phyloP scores from a whole-genome alignment of 2,329 filamentous ascomycete species.

The Madurella fahalii region DNA sequence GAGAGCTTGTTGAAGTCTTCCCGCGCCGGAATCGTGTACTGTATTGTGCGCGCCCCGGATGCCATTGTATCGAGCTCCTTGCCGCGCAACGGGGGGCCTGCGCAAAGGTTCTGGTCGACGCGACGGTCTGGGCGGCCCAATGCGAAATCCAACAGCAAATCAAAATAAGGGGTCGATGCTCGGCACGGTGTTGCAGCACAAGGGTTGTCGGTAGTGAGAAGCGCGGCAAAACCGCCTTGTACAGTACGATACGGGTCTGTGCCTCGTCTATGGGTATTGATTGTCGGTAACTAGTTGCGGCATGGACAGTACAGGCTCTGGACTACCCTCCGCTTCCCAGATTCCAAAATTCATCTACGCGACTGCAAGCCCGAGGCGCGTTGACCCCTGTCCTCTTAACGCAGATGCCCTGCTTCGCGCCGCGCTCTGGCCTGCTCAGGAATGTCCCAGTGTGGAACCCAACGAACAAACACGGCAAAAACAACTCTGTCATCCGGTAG shows the following conservation, averaged over 20 bases:
- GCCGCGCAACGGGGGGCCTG: not conserved
- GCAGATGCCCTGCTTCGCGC: too few species aligned
- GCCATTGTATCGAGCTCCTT: constrained; percentile 18
- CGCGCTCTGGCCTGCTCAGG: too few species aligned
- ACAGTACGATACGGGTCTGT: not conserved
- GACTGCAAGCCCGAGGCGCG: constrained; percentile 6
- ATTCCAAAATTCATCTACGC: constrained; percentile 1
- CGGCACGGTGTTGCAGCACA: not conserved
- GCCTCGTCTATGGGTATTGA: not conserved
- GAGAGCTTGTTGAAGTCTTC: constrained; percentile 49
- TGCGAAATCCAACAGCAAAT: not conserved
- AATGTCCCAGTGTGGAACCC: too few species aligned
- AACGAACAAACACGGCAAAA: too few species aligned
- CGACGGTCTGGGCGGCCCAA: not conserved
- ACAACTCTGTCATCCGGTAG: too few species aligned
- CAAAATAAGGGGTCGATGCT: constrained; percentile 5
- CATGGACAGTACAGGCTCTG: not conserved
- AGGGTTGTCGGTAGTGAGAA: not conserved
- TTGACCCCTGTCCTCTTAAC: not conserved
- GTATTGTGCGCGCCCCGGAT: constrained; percentile 22
- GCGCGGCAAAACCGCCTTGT: constrained; percentile 1
- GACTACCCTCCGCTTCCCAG: not conserved
- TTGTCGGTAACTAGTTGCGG: constrained; percentile 5
- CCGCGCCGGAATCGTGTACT: constrained; percentile 31
- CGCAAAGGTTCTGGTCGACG: not conserved